Percentiles rank a stretch among this genome's conserved stretches.
Evolutionary conservation across 352 stramenopile species (phyloP).

Genomic region (Globisporangium nunn): DNA sequence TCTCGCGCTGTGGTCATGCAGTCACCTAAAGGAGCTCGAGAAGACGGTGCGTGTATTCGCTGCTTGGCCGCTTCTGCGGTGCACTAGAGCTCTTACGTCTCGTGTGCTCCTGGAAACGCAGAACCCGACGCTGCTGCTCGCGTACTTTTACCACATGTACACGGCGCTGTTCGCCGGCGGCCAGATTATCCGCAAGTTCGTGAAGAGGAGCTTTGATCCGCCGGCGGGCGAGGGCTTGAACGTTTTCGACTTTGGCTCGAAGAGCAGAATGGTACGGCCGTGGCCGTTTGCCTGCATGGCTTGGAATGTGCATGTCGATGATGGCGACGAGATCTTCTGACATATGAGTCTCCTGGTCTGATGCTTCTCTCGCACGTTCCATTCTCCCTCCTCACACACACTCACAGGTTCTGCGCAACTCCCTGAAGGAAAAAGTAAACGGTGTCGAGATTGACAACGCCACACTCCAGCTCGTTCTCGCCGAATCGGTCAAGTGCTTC

Average conservation of each 20-base stretch:
- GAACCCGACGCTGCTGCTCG: slow-evolving; percentile 50
- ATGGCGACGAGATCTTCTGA: too few relatives aligned
- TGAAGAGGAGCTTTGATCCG: slow-evolving; percentile 46
- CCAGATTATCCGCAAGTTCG: slow-evolving; percentile 57
- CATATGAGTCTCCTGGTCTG: too few relatives aligned
- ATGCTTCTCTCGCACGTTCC: too few relatives aligned
- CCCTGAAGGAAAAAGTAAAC: slow-evolving; percentile 63
- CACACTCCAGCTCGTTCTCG: slow-evolving; percentile 40
- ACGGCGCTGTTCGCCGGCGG: slow-evolving; percentile 57
- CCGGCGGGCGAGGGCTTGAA: slow-evolving; percentile 36
- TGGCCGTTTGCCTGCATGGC: too few relatives aligned
- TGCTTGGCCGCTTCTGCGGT: neutral
- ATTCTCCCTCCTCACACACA: too few relatives aligned
- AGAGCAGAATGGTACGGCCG: slow-evolving; percentile 34
- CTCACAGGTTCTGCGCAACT: slow-evolving; percentile 30
- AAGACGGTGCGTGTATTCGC: slow-evolving; percentile 25
- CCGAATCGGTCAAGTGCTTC: slow-evolving; percentile 47
- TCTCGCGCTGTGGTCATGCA: slow-evolving; percentile 7
- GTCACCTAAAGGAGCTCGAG: slow-evolving; percentile 44
- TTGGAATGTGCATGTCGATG: too few relatives aligned
- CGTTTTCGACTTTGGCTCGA: slow-evolving; percentile 43
- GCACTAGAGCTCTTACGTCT: too few relatives aligned
- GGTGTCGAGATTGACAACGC: slow-evolving; percentile 27
- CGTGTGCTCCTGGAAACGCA: slow-evolving; percentile 5
- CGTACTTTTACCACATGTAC: slow-evolving; percentile 77